A percentile compares a stretch with the other conserved stretches of the same genome.
Conservation (phyloP, 257 asterid genomes). For the Solanum pinnatisectum region DNA sequence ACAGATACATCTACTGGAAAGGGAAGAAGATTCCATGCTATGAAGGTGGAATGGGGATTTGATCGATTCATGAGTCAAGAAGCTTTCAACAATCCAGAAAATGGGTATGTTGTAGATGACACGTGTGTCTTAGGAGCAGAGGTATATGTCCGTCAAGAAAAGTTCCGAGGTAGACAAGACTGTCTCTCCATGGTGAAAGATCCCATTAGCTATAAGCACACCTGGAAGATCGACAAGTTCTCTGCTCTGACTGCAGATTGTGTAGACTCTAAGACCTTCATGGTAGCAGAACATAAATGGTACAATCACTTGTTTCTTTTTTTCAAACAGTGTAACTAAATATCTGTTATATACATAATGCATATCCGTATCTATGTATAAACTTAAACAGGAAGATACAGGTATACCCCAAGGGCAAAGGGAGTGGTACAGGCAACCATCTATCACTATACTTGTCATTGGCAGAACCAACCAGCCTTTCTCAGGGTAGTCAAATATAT, state of each 20-base stretch:
- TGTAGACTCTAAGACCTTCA: constrained; percentile 40
- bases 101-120: constrained; percentile 51
- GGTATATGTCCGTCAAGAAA: constrained; percentile 38
- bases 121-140: constrained; percentile 57
- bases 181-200: constrained; percentile 47
- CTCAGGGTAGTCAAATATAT: constrained; percentile 29
- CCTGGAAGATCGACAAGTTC: constrained; percentile 32
- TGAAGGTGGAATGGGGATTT: constrained; percentile 53
- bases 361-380: not conserved
- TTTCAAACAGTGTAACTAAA: not conserved
- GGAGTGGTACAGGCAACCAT: constrained; percentile 35
- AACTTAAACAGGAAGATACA: constrained; percentile 49
- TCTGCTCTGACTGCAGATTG: constrained; percentile 18
- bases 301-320: not conserved
- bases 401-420: constrained; percentile 49
- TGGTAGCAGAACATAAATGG: not conserved
- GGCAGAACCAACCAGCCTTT: constrained; percentile 38
- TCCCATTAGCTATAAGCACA: constrained; percentile 25
- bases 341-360: not conserved
- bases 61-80: constrained; percentile 42
- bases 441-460: constrained; percentile 47
- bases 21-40: constrained; percentile 42
- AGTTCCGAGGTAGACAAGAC: constrained; percentile 31
- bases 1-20: not conserved
- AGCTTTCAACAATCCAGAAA: constrained; percentile 29